Evolutionary conservation across 176 grass and related monocot genomes (phyloP).

Genomic region (Bothriochloa decipiens): DNA sequence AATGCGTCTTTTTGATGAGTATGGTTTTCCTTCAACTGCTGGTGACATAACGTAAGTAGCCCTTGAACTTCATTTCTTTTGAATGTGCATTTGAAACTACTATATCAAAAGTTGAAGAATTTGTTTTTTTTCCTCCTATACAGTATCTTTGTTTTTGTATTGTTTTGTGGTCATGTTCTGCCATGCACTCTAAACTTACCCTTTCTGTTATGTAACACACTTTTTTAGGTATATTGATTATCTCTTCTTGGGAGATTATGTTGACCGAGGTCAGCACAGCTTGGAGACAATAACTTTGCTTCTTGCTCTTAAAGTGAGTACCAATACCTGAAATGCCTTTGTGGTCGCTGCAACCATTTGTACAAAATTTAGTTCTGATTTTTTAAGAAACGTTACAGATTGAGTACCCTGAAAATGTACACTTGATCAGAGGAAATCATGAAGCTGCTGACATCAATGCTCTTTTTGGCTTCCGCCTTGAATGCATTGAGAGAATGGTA

Average conservation of each 20-base stretch:
- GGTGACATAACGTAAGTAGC: conserved; percentile 92
- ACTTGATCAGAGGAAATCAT: conserved; percentile 93
- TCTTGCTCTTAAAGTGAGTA: conserved; percentile 95
- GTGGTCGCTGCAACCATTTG: neutral
- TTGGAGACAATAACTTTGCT: conserved; percentile 97
- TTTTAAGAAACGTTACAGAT: conserved; percentile 64
- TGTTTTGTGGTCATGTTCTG: conserved; percentile 2
- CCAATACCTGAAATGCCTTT: conserved; percentile 25
- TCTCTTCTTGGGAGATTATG: conserved; percentile 99
- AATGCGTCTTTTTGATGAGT: conserved; percentile 99
- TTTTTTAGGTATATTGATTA: conserved; percentile 95
- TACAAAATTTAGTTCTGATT: conserved; percentile 39
- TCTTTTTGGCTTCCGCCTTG: conserved; percentile 95
- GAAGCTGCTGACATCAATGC: conserved; percentile 99
- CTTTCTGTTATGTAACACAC: conserved; percentile 9
- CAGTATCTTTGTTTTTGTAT: conserved; percentile 12
- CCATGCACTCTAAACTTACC: conserved; percentile 23
- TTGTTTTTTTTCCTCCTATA: neutral
- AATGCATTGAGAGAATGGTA: conserved; percentile 99
- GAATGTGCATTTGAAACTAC: conserved; percentile 27
- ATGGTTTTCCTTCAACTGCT: conserved; percentile 94
- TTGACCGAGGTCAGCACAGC: conserved; percentile 97
- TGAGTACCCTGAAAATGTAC: conserved; percentile 93
- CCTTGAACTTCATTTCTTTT: conserved; percentile 35
- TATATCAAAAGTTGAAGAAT: conserved; percentile 5